Evolutionary conservation across 163 green algal genomes (phyloP), one percentile per base, ranked within the genome.

Genomic region (Scenedesmus sp.): DNA sequence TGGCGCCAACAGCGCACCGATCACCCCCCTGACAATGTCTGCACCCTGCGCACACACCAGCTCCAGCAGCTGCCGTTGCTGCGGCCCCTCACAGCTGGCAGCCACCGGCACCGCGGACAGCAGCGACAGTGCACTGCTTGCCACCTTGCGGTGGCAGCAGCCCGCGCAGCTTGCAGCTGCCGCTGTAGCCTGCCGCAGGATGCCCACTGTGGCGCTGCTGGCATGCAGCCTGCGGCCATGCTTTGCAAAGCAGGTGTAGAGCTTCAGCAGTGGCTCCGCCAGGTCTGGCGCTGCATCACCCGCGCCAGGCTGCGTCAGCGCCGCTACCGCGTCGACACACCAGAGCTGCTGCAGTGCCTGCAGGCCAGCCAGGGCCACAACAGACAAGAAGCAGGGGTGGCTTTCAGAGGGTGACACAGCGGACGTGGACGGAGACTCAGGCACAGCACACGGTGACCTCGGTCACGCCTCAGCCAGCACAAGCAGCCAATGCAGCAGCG

Each of bases 221-320:
- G 81, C 56, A 3, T 68, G 78, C 30, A 91, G 78, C 26, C 56
- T n/a, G 16, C 20, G 59, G 53, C 78, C 33, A 37, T 91, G 51
- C 42, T 37, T 65, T 3, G 68, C 30, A 43, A 82, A 87, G n/a
- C n/a, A 20, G n/a, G 35, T 70, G 24, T 37, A 40, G 1, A 91
- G 78, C 40, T 81, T 81, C 0, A 91, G 87, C 26, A 82, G 4
- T 1, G 44, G 78, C 44, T 87, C 87, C 42, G 87, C 78, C 9
- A 91, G 30, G n/a, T 91, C 78, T 22, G 87, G 87, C 46, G 26
- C 44, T 10, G 26, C 15, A 42, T 91, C 87, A 15, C 87, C 87
- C 37, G 56, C 78, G 24, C 87, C 87, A 18, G 37, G 78, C 56
- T 76, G 76, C 7, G 30, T 46, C 15, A 91, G 56, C 24, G 33